Conservation (phyloP, 768 basidiomycete species). For the Piloderma croceum region DNA sequence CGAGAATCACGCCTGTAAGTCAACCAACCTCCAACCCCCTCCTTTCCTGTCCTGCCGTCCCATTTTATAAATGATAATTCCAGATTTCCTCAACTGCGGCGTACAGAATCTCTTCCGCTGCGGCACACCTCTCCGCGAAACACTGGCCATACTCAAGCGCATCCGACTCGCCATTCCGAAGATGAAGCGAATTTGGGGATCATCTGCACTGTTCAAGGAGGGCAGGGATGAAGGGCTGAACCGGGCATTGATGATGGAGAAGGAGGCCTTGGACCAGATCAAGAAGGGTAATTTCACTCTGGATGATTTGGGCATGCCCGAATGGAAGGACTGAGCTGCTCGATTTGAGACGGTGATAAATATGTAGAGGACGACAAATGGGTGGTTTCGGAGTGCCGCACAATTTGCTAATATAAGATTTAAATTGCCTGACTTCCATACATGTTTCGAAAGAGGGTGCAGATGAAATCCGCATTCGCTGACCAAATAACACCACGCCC, state of each 20-base stretch:
- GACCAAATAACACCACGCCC: too few species aligned
- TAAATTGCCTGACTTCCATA: too few species aligned
- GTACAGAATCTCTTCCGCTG: slow-evolving; percentile 7
- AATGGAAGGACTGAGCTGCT: too few species aligned
- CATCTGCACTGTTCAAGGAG: not conserved
- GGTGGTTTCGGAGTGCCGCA: too few species aligned
- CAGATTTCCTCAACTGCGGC: slow-evolving; percentile 8
- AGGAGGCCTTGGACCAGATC: not conserved
- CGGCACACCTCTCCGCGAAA: slow-evolving; percentile 19
- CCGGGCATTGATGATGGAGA: not conserved
- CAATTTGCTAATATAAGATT: too few species aligned
- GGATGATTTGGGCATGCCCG: not conserved
- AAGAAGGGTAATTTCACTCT: not conserved
- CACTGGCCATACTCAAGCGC: slow-evolving; percentile 18
- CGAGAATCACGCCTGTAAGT: slow-evolving; percentile 26
- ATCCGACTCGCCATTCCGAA: slow-evolving; percentile 18
- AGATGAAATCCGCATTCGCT: too few species aligned
- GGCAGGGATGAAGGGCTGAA: not conserved
- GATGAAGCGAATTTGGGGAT: slow-evolving; percentile 20
- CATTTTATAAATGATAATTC: too few species aligned
- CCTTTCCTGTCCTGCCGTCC: too few species aligned
- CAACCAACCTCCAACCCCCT: too few species aligned
- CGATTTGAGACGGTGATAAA: too few species aligned
- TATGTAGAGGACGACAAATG: too few species aligned
- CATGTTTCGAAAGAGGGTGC: too few species aligned